Evolutionary conservation across 768 basidiomycete genomes (phyloP), one percentile per base, ranked within the genome.

Genomic region (Boletus huronensis): DNA sequence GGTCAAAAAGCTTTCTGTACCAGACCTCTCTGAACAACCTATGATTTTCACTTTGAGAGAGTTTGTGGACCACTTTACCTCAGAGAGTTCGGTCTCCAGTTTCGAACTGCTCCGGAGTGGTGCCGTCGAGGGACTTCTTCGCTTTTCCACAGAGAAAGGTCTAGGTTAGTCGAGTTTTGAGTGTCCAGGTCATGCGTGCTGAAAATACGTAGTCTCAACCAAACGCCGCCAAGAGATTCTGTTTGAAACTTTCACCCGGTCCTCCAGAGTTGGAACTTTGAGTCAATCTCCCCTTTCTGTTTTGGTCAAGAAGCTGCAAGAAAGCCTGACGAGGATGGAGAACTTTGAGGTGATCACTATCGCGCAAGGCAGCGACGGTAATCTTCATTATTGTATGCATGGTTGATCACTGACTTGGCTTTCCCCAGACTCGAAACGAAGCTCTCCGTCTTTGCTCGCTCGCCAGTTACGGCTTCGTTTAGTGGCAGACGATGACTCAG

Each of bases 21-120:
- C 74, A 17, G 73, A 79, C 48, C 75, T 82, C 0, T 75, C 79
- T 13, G 92, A 95, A 67, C 79, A 82, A 48, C 82, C 83, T 23
- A 70, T 90, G 25, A 70, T 74, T 9, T 81, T 80, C 38, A 81
- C 82, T 3, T 72, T 97, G 31, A 78, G 78, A 56, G 85, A 88
- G 59, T 75, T 99, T n/a, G 90, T 90, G 2, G 80, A 81, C 32
- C 77, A 93, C 39, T 95, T 99, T 66, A 74, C 85, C 2, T 84
- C 84, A 13, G 81, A 87, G 26, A 82, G 80, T 5, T 88, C 93
- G 9, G 83, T 98, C 5, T 98, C 94, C 2, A 97, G 94, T 70
- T 99, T 98, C 60, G 97, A 99, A 73, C 72, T 98, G 44, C 74
- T 98, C 53, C 90, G 98, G 67, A 96, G 93, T 64, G 97, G 96